A percentile compares a stretch with the other conserved stretches of the same genome.
Conservation (phyloP, 2,329 filamentous ascomycete genomes). For the Aureobasidium lini region DNA sequence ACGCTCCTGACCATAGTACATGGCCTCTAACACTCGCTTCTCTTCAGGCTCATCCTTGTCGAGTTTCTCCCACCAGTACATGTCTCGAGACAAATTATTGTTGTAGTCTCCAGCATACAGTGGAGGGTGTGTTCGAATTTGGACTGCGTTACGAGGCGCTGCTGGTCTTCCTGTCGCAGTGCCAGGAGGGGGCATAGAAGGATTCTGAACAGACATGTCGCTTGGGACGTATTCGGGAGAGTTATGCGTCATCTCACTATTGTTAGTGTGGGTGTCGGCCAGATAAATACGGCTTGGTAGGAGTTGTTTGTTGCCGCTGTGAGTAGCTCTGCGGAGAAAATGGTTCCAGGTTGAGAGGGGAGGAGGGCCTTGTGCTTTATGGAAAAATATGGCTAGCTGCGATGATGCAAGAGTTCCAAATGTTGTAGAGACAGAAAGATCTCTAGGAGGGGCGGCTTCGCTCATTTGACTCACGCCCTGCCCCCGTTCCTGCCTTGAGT, state of each 20-base stretch:
- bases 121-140: background rate
- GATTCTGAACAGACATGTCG: background rate
- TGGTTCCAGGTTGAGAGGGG: too few relatives aligned
- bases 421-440: too few relatives aligned
- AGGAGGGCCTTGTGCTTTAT: too few relatives aligned
- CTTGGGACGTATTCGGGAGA: background rate
- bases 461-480: too few relatives aligned
- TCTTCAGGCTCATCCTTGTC: background rate
- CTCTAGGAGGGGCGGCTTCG: too few relatives aligned
- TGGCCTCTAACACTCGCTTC: background rate
- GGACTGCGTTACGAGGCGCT: background rate
- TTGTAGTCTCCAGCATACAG: background rate
- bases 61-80: slow-evolving; percentile 2
- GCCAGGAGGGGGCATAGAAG: background rate
- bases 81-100: background rate
- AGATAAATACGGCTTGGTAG: too few relatives aligned
- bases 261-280: too few relatives aligned
- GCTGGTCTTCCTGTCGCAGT: background rate
- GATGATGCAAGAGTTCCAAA: too few relatives aligned
- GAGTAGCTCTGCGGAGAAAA: too few relatives aligned
- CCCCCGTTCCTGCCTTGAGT: too few relatives aligned
- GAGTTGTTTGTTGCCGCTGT: too few relatives aligned
- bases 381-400: too few relatives aligned
- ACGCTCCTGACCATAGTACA: slow-evolving; percentile 2
- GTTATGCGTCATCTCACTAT: background rate